A percentile compares a stretch with the other conserved stretches of the same genome.
Evolutionary conservation across 2,329 filamentous ascomycete species (phyloP).

Genomic region (Nothopassalora personata): DNA sequence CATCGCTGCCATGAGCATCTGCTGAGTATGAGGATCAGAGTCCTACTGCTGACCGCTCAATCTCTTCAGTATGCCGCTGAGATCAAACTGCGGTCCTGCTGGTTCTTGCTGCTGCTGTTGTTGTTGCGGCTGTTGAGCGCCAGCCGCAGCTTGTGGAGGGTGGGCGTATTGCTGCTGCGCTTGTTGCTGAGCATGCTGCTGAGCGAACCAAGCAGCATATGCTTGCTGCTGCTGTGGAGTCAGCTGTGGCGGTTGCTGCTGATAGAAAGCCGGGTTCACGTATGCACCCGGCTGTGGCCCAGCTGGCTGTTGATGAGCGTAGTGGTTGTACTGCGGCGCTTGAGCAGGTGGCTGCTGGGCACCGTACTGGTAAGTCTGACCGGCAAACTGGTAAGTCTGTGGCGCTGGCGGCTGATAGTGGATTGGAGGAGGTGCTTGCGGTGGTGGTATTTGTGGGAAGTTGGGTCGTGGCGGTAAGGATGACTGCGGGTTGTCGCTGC

Average conservation of each 20-base stretch:
- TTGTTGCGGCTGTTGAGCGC: slow-evolving; percentile 1
- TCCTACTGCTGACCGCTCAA: slow-evolving; percentile 1
- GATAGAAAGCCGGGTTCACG: slow-evolving; percentile 11
- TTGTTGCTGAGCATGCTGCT: neutral
- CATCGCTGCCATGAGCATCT: neutral
- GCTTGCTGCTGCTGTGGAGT: neutral
- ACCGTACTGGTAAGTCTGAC: slow-evolving; percentile 31
- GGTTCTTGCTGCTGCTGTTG: slow-evolving; percentile 2
- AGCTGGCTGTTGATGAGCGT: slow-evolving; percentile 16
- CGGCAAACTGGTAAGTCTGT: slow-evolving; percentile 91
- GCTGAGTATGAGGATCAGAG: neutral
- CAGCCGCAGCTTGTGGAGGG: neutral
- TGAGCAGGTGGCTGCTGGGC: slow-evolving; percentile 5
- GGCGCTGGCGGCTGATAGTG: slow-evolving; percentile 78
- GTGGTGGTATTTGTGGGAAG: slow-evolving; percentile 45
- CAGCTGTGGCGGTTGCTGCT: slow-evolving; percentile 4
- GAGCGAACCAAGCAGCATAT: slow-evolving; percentile 4
- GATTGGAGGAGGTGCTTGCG: slow-evolving; percentile 1
- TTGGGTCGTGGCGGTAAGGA: slow-evolving; percentile 3
- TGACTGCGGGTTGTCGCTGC: slow-evolving; percentile 10
- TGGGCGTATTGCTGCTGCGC: slow-evolving; percentile 3
- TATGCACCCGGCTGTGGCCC: slow-evolving; percentile 6
- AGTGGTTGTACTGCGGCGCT: slow-evolving; percentile 24
- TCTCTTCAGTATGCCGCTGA: slow-evolving; percentile 2
- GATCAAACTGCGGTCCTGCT: neutral